A percentile compares a stretch with the other conserved stretches of the same genome.
Evolutionary conservation across 1,139 yeast genomes (phyloP).

Genomic region (Kodamaea sp.): DNA sequence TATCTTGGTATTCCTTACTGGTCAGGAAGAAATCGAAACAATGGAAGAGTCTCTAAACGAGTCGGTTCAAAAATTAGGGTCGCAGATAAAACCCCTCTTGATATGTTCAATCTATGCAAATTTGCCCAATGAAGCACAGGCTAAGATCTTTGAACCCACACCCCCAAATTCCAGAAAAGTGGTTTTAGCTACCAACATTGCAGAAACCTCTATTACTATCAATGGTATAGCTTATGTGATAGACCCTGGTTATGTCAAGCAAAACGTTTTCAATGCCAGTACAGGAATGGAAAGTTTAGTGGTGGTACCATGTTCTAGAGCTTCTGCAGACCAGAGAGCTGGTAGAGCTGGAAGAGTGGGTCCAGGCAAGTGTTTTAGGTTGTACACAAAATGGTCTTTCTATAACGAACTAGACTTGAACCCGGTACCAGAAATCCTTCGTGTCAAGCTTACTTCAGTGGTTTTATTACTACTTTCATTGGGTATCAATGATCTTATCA

Average conservation of each 20-base stretch:
- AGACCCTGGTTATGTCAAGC: slow-evolving; percentile 92
- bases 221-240: slow-evolving; percentile 88
- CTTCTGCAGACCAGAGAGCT: slow-evolving; percentile 94
- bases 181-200: slow-evolving; percentile 92
- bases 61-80: slow-evolving; percentile 64
- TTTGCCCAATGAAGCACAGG: slow-evolving; percentile 81
- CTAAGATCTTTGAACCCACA: slow-evolving; percentile 82
- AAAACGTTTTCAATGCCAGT: slow-evolving; percentile 75
- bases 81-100: slow-evolving; percentile 61
- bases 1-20: slow-evolving; percentile 79
- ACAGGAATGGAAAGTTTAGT: slow-evolving; percentile 90
- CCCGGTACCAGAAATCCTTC: slow-evolving; percentile 84
- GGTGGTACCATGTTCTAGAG: slow-evolving; percentile 85
- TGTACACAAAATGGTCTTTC: slow-evolving; percentile 87
- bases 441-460: slow-evolving; percentile 79
- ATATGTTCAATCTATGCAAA: slow-evolving; percentile 92
- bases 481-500: slow-evolving; percentile 80
- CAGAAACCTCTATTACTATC: slow-evolving; percentile 94
- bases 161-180: slow-evolving; percentile 80
- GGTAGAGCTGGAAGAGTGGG: slow-evolving; percentile 98
- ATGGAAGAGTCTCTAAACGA: slow-evolving; percentile 73
- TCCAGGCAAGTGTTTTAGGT: slow-evolving; percentile 90
- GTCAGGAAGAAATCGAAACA: slow-evolving; percentile 91
- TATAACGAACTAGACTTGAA: slow-evolving; percentile 72
- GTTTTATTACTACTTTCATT: slow-evolving; percentile 72